Evolutionary conservation across 1,284 basidiomycete genomes (phyloP), one percentile per base, ranked within the genome.

Genomic region (Malassezia arunalokei): DNA sequence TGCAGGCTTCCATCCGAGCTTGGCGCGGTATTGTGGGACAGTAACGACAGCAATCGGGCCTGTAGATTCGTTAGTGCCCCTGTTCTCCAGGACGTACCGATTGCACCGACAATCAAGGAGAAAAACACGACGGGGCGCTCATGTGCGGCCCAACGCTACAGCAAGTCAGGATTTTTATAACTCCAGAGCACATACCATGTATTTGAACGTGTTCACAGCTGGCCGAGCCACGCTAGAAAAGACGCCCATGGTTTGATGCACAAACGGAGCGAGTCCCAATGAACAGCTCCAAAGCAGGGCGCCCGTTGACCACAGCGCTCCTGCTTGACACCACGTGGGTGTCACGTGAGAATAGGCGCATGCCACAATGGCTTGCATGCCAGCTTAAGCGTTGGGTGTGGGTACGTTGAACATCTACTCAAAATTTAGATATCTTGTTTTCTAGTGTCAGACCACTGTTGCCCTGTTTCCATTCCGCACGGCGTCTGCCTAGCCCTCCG

Each of bases 101-200:
- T 58, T 8, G 62, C 68, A 40, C 89, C 90, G 56, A 94, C 76
- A 47, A 83, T 75, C 71, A 84, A 78, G 6, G 88, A 86, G 77
- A 83, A 94, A 78, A 92, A 91, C 74, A 94, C 81, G 68, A 87
- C 85, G 33, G 90, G 89, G 65, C 82, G 82, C 76, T 94, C 89
- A 77, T 95, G 91, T 33, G 89, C 87, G 67, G 84, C 81, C 57
- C 84, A 82, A 80, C 82, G 81, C 81, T 83, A 47, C 37, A 14
- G 28, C 27, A 40, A 3, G 33, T 40, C 14, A 38, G 51, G 8
- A 29, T 11, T 24, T 4, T 2, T 24, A 24, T 24, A 24, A 24
- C 20, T 30, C 6, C 8, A 17, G 0, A 9, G 29, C 14, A 66
- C 66, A 17, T 53, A 67, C 66, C 41, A 70, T 57, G 56, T 68